Evolutionary conservation across 108 stramenopile species (phyloP).

Genomic region (Epithemia pelagica): DNA sequence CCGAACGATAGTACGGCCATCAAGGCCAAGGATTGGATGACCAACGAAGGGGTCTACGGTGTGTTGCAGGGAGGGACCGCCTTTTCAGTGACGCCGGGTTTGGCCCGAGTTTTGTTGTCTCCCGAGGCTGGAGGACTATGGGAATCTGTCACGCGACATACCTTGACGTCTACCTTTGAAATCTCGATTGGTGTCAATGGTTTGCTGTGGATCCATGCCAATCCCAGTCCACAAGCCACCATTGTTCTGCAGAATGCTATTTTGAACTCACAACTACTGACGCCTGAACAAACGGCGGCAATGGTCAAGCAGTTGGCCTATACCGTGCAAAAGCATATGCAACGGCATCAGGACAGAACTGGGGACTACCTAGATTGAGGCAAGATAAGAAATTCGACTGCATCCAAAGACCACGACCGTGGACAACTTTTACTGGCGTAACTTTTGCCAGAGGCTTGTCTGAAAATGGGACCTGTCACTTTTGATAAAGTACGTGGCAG

Average conservation of each 20-base stretch:
- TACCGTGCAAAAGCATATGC: slow-evolving; percentile 44
- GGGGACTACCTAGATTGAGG: too few relatives aligned
- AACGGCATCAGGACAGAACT: slow-evolving; percentile 19
- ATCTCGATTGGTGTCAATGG: slow-evolving; percentile 78
- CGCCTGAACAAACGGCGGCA: slow-evolving; percentile 55
- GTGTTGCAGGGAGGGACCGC: slow-evolving; percentile 62
- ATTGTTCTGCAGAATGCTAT: slow-evolving; percentile 76
- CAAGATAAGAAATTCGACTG: too few relatives aligned
- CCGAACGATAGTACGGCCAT: slow-evolving; percentile 55
- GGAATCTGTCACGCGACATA: slow-evolving; percentile 36
- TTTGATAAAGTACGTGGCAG: too few relatives aligned
- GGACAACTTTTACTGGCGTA: too few relatives aligned
- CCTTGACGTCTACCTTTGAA: slow-evolving; percentile 53
- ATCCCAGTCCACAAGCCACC: slow-evolving; percentile 48
- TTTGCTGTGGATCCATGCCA: slow-evolving; percentile 67
- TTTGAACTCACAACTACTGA: slow-evolving; percentile 66
- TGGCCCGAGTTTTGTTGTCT: slow-evolving; percentile 62
- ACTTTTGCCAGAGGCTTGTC: too few relatives aligned
- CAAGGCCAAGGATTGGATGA: slow-evolving; percentile 78
- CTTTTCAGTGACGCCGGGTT: slow-evolving; percentile 48
- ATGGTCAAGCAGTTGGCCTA: slow-evolving; percentile 76
- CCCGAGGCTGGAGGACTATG: slow-evolving; percentile 53
- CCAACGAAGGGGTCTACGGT: slow-evolving; percentile 77
- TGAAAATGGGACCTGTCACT: too few relatives aligned
- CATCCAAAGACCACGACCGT: too few relatives aligned